Base-by-base conservation (phyloP, 1,284 basidiomycete species). In the Phlebopus sp. region DNA sequence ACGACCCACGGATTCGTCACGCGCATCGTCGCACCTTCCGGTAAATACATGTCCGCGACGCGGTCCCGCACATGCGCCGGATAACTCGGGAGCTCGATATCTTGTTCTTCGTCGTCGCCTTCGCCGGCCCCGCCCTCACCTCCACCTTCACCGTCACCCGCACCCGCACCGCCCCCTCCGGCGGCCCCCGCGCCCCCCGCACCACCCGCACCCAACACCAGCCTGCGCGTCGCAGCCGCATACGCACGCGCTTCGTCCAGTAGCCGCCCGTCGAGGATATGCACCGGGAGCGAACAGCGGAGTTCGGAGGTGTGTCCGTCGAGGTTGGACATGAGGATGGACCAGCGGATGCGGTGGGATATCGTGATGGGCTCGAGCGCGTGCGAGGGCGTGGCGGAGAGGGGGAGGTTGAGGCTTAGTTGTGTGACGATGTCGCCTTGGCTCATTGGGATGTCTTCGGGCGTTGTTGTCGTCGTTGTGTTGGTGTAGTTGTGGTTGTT, bases 221-320 rank as follows among this genome's bases (percentile, higher is more conserved):
- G 62, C 25, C 85, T 80, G 19, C 92, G 80, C 0, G 91, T 91
- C 9, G 76, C 76, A 19, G 82, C 75, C 5, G 90, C 87, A 21
- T 83, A 78, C 0, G 77, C 69, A 36, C 83, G 76, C 1, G 90
- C 86, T 63, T 96, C 92, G 14, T 84, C 76, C 8, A 90, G 74
- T 1, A 94, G 71, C 8, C 79, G 72, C 50, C 78, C 60, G 55
- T 93, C 86, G 19, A 97, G 83, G 35, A 97, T 76, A 58, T 89
- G 81, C 31, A 97, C 71, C 0, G 93, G 94, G 1, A 97, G 76
- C 0, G 92, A 93, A 64, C 93, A 97, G 7, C 93, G 83, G 17
- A 97, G 75, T 68, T 96, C 92, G 2, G 91, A 94, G 1, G 84
- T 86, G 63, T 94, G 92, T 0, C 90, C 90, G 63, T 94, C 92